Conservation (phyloP, 257 asterid genomes). For the Solanum chaucha region DNA sequence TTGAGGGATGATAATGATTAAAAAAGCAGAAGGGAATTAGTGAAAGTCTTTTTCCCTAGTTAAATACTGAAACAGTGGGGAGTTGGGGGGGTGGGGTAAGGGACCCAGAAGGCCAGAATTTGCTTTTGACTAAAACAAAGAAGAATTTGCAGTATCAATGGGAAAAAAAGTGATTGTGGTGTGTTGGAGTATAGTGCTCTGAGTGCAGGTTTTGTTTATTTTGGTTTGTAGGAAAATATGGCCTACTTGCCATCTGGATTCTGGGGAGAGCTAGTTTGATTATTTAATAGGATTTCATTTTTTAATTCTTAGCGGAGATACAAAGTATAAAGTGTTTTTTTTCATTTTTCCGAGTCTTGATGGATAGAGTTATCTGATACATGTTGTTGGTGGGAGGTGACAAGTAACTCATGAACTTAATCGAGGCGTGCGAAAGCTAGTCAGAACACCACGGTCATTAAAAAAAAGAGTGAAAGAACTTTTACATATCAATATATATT, state of each 20-base stretch:
- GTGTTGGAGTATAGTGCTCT: slow-evolving; percentile 18
- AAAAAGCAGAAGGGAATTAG: slow-evolving; percentile 25
- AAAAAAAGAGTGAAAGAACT: background rate
- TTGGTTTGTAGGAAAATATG: background rate
- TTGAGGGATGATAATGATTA: slow-evolving; percentile 25
- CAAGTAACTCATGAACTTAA: too few species aligned
- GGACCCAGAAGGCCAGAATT: background rate
- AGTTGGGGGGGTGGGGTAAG: background rate
- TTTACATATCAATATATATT: background rate
- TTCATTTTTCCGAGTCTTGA: accelerated
- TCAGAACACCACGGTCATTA: too few species aligned
- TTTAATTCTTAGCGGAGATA: background rate
- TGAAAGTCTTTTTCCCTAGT: background rate
- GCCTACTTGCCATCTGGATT: background rate
- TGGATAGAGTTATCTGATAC: background rate
- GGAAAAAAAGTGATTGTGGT: background rate
- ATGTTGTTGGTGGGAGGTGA: too few species aligned
- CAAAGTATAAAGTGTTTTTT: background rate
- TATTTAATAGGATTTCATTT: background rate
- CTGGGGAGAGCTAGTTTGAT: background rate
- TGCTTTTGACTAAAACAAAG: background rate
- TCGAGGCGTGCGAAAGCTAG: accelerated
- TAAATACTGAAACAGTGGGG: background rate
- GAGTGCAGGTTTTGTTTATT: background rate
- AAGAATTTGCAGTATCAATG: background rate